A percentile compares a stretch with the other conserved stretches of the same genome.
phyloP scores from a whole-genome alignment of 208 protist genomes.

The Phytomonas serpens region DNA sequence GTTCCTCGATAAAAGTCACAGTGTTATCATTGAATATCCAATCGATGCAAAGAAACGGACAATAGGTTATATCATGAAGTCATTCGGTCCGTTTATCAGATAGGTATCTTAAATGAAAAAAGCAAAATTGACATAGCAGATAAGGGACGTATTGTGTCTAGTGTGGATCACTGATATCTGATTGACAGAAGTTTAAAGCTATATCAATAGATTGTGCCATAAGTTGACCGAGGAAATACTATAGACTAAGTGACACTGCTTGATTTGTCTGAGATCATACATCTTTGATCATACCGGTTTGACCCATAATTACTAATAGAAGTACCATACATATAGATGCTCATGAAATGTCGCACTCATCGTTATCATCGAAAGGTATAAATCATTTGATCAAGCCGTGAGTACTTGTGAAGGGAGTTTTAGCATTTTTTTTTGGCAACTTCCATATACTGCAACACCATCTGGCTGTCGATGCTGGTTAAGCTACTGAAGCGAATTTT shows the following conservation, averaged over 20 bases:
- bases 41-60: not conserved
- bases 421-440: not conserved
- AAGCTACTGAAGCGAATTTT: not conserved
- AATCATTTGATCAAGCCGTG: not conserved
- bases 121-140: not conserved
- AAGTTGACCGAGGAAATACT: not conserved
- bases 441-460: not conserved
- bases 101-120: not conserved
- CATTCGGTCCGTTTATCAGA: not conserved
- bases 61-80: not conserved
- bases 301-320: not conserved
- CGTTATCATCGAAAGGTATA: not conserved
- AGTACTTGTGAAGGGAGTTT: not conserved
- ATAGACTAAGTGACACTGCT: not conserved
- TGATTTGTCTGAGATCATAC: not conserved
- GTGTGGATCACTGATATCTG: not conserved
- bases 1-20: not conserved
- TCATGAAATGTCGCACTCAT: not conserved
- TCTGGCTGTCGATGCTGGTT: not conserved
- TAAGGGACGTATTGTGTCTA: not conserved
- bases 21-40: not conserved
- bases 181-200: not conserved
- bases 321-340: not conserved
- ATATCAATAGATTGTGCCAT: not conserved
- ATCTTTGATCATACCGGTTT: not conserved